Conservation (phyloP, 371 early-diverging fungal genomes). For the Nematocida sp. region DNA sequence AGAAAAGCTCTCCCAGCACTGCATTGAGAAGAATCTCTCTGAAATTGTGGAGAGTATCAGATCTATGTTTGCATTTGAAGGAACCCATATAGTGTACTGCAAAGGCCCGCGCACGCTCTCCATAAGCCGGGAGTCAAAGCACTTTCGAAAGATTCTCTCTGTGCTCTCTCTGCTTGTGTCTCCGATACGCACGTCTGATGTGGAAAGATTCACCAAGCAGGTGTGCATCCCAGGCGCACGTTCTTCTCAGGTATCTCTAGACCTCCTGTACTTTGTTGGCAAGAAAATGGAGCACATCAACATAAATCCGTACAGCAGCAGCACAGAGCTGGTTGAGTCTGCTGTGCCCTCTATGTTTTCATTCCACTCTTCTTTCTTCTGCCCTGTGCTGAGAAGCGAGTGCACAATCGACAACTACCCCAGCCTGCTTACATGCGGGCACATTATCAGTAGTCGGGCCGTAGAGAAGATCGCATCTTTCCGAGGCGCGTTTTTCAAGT, state of each 20-base stretch:
- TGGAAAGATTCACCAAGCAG: neutral
- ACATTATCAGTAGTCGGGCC: constrained; percentile 26
- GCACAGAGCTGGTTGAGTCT: constrained; percentile 22
- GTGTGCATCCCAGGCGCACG: neutral
- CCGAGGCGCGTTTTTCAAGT: constrained; percentile 32
- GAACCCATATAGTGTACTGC: neutral
- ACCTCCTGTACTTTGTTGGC: constrained; percentile 33
- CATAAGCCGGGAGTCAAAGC: neutral
- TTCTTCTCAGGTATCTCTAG: constrained; percentile 4
- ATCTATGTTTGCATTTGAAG: neutral
- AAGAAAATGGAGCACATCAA: constrained; percentile 46
- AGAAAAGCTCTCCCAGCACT: neutral
- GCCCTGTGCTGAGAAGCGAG: constrained; percentile 41
- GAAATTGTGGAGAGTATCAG: neutral
- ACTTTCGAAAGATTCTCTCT: neutral
- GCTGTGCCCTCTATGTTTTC: constrained; percentile 29
- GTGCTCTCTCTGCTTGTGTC: constrained; percentile 15
- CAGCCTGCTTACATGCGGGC: constrained; percentile 45
- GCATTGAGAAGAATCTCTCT: neutral
- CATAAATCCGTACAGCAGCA: constrained; percentile 22
- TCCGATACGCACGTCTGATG: neutral
- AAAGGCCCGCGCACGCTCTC: neutral
- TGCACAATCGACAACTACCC: constrained; percentile 43
- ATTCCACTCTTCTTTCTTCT: constrained; percentile 51
- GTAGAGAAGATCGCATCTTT: constrained; percentile 34